Conservation (phyloP, 2,329 filamentous ascomycete genomes). For the Aaosphaeria pasadenensis region DNA sequence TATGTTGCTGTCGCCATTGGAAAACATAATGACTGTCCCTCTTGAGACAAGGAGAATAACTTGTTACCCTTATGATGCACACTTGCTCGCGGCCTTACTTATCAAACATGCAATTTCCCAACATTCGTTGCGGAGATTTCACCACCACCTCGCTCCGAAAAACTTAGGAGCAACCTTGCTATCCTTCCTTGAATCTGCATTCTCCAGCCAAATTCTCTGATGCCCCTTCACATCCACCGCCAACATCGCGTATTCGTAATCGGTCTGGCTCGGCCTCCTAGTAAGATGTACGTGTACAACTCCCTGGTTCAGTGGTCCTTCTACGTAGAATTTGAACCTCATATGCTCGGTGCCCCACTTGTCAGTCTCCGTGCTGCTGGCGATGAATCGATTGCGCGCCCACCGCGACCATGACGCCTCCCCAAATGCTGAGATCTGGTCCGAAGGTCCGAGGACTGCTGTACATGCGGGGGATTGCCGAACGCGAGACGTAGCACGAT, state of each 20-base stretch:
- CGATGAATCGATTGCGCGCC: conserved; percentile 62
- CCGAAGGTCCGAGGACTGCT: conserved; percentile 68
- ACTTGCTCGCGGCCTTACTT: too few relatives aligned
- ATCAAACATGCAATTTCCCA: too few relatives aligned
- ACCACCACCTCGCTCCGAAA: conserved; percentile 38
- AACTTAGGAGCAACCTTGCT: conserved; percentile 31
- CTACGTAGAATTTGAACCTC: conserved; percentile 79
- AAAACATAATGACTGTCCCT: too few relatives aligned
- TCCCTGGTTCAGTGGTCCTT: conserved; percentile 72
- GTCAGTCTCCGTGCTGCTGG: conserved; percentile 67
- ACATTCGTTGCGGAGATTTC: not conserved
- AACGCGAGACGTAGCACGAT: conserved; percentile 77
- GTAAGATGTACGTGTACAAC: conserved; percentile 76
- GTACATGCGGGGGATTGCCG: conserved; percentile 69
- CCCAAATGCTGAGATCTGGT: conserved; percentile 76
- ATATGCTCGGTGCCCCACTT: conserved; percentile 74
- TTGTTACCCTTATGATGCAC: too few relatives aligned
- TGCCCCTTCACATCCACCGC: conserved; percentile 73
- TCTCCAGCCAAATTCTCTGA: conserved; percentile 44
- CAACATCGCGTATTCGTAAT: conserved; percentile 77
- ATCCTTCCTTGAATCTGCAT: conserved; percentile 19
- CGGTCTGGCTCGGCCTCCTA: conserved; percentile 60
- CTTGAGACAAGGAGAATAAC: too few relatives aligned
- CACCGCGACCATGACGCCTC: conserved; percentile 80
- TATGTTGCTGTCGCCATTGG: too few relatives aligned